phyloP scores from a whole-genome alignment of 805 yeast genomes.

The Blastobotrys muscicola region DNA sequence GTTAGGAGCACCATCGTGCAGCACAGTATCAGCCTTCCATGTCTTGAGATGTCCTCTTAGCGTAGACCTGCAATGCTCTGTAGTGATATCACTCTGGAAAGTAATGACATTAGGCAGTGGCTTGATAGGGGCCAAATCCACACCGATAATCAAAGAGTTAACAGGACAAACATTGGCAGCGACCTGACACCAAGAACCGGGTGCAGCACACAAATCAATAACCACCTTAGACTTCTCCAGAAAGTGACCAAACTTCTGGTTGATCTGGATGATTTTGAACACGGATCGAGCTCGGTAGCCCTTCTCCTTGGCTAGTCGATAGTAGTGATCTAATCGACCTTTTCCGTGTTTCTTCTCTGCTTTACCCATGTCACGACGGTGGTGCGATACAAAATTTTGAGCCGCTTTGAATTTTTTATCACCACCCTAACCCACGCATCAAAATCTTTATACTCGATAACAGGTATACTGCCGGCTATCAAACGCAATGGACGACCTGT shows the following conservation, averaged over 20 bases:
- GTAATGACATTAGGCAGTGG: slow-evolving; percentile 92
- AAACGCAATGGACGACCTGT: slow-evolving; percentile 21
- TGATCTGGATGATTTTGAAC: slow-evolving; percentile 87
- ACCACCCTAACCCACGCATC: not conserved
- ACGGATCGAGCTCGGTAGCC: slow-evolving; percentile 99
- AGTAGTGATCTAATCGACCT: slow-evolving; percentile 98
- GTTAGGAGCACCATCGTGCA: slow-evolving; percentile 99
- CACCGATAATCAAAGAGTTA: slow-evolving; percentile 91
- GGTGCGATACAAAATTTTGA: not conserved
- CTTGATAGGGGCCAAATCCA: slow-evolving; percentile 96
- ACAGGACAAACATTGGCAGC: slow-evolving; percentile 90
- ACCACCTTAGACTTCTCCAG: slow-evolving; percentile 91
- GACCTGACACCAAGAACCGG: slow-evolving; percentile 99
- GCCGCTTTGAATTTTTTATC: not conserved
- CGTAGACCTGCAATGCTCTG: slow-evolving; percentile 93
- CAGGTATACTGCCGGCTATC: too few relatives aligned
- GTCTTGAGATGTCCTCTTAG: slow-evolving; percentile 94
- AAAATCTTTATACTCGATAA: not conserved
- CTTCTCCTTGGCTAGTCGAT: slow-evolving; percentile 91
- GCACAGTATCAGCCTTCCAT: slow-evolving; percentile 96
- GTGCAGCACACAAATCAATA: slow-evolving; percentile 97
- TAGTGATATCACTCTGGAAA: slow-evolving; percentile 94
- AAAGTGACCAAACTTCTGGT: slow-evolving; percentile 94
- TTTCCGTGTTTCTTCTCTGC: slow-evolving; percentile 91
- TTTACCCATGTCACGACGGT: slow-evolving; percentile 54